Percentiles rank a stretch among this genome's conserved stretches.
Conservation (phyloP, 2,329 filamentous ascomycete species). For the Pestalotiopsis sp. region DNA sequence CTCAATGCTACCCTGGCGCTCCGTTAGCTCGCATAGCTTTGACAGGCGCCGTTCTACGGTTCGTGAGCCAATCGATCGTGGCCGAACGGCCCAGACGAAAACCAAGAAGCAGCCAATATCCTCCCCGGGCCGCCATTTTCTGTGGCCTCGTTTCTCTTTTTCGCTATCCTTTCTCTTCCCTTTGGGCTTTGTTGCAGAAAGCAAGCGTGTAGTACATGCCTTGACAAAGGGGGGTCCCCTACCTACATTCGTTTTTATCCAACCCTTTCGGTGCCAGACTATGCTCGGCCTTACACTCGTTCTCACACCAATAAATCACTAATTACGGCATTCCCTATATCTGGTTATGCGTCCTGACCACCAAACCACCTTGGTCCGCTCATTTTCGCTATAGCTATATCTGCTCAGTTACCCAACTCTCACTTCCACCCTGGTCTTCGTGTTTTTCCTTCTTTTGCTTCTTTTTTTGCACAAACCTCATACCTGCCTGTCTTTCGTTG, state of each 20-base stretch:
- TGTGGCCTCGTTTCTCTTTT: constrained; percentile 19
- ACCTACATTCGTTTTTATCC: constrained; percentile 13
- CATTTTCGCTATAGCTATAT: constrained; percentile 12
- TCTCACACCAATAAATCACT: constrained; percentile 3
- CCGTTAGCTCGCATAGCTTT: constrained; percentile 31
- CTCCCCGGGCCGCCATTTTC: constrained; percentile 18
- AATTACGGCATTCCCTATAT: constrained; percentile 11
- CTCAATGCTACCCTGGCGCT: constrained; percentile 22
- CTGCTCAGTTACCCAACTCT: not conserved
- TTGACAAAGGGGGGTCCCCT: constrained; percentile 6
- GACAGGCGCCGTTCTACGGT: constrained; percentile 26
- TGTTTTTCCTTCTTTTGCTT: constrained; percentile 8
- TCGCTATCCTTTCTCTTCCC: constrained; percentile 17
- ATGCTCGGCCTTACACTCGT: constrained; percentile 9
- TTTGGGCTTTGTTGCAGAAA: constrained; percentile 6
- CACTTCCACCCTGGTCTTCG: constrained; percentile 1
- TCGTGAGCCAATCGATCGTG: constrained; percentile 31
- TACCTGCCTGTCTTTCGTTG: not conserved
- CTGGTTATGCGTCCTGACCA: constrained; percentile 12
- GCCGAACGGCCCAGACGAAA: constrained; percentile 17
- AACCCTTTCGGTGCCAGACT: constrained; percentile 7
- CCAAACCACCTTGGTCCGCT: constrained; percentile 9
- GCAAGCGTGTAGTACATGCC: constrained; percentile 13
- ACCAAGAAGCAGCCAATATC: constrained; percentile 26
- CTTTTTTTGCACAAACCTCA: not conserved